Conservation (phyloP, 441 rosid species). For the Bruguiera hainesii region DNA sequence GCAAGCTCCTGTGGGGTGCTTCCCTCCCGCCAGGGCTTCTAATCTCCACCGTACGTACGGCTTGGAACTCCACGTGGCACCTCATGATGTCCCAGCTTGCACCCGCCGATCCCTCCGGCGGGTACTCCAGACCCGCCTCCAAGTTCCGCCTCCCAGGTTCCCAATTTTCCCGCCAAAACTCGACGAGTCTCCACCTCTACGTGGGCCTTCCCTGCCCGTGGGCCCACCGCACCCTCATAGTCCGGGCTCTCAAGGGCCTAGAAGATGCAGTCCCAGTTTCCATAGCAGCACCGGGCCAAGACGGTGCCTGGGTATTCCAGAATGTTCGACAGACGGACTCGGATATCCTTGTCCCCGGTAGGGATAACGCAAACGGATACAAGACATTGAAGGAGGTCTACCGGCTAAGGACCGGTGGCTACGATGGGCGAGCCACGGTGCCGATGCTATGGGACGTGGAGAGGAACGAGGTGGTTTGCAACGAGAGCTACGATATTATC, state of each 20-base stretch:
- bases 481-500: slow-evolving; percentile 80
- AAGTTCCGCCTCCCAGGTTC: slow-evolving; percentile 47
- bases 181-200: slow-evolving; percentile 62
- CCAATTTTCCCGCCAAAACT: slow-evolving; percentile 29
- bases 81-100: slow-evolving; percentile 96
- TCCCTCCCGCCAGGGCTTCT: slow-evolving; percentile 92
- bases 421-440: slow-evolving; percentile 69
- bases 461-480: slow-evolving; percentile 63
- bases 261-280: slow-evolving; percentile 66
- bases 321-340: slow-evolving; percentile 16
- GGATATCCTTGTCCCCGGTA: slow-evolving; percentile 47
- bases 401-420: slow-evolving; percentile 50
- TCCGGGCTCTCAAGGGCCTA: slow-evolving; percentile 80
- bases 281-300: slow-evolving; percentile 62
- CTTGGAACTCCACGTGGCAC: slow-evolving; percentile 75
- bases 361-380: slow-evolving; percentile 49
- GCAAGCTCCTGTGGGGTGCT: slow-evolving; percentile 76
- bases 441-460: slow-evolving; percentile 80
- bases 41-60: slow-evolving; percentile 67
- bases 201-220: slow-evolving; percentile 92
- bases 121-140: slow-evolving; percentile 73
- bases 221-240: slow-evolving; percentile 87
- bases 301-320: slow-evolving; percentile 83
- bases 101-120: slow-evolving; percentile 77
- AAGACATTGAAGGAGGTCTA: slow-evolving; percentile 75